Evolutionary conservation across 176 grass and related monocot genomes (phyloP).

Genomic region (Oryza glaberrima): DNA sequence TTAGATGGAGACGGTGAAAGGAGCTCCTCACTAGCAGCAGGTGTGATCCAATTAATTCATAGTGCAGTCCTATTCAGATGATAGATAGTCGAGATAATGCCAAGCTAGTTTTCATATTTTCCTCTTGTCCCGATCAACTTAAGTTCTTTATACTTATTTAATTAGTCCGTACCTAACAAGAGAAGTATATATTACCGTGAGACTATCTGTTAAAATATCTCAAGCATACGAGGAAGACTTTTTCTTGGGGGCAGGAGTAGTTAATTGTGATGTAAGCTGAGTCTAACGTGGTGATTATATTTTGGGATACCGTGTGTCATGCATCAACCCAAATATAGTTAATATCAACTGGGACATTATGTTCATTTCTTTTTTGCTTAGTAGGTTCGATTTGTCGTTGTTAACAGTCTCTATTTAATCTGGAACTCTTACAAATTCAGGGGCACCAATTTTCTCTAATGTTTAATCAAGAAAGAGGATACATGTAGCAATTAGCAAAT

Average conservation of each 20-base stretch:
- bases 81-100: not conserved
- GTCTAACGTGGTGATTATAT: not conserved
- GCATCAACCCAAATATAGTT: not conserved
- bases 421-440: not conserved
- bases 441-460: not conserved
- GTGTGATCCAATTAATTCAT: not conserved
- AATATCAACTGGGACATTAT: not conserved
- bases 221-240: conserved; percentile 17
- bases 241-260: not conserved
- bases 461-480: not conserved
- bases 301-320: not conserved
- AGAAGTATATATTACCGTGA: not conserved
- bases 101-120: not conserved
- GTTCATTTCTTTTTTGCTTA: not conserved
- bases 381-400: not conserved
- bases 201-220: not conserved
- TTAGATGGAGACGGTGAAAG: not conserved
- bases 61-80: not conserved
- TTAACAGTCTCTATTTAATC: not conserved
- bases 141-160: not conserved
- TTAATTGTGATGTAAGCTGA: conserved; percentile 23
- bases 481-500: not conserved
- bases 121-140: not conserved
- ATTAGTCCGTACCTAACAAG: not conserved
- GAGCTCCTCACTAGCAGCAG: not conserved